Evolutionary conservation across 2,329 filamentous ascomycete genomes (phyloP).

Genomic region (Aspergillus pseudoviridinutans): DNA sequence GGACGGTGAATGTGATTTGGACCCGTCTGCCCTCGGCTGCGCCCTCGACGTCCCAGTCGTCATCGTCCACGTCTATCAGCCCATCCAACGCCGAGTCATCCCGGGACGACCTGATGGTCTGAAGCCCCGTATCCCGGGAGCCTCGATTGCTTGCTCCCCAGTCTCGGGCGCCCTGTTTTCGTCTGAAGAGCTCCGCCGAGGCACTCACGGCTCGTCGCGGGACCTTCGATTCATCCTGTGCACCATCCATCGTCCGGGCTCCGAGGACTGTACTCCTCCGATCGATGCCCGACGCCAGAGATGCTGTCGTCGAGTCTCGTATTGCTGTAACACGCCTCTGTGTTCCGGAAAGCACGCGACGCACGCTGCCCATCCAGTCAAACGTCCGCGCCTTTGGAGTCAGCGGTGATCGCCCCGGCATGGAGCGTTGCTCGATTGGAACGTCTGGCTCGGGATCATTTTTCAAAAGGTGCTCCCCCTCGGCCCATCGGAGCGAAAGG

Average conservation of each 20-base stretch:
- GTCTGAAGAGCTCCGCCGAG: conserved; percentile 45
- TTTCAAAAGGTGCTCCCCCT: conserved; percentile 51
- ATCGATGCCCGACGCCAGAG: conserved; percentile 27
- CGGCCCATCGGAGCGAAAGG: conserved; percentile 47
- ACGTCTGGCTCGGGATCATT: conserved; percentile 31
- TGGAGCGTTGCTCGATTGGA: conserved; percentile 22
- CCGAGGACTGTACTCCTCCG: conserved; percentile 20
- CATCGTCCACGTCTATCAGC: conserved; percentile 25
- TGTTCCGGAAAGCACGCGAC: conserved; percentile 56
- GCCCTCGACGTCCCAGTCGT: conserved; percentile 72
- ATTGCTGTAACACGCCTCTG: conserved; percentile 23
- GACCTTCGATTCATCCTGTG: conserved; percentile 12
- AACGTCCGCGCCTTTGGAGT: conserved; percentile 48
- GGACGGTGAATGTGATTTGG: conserved; percentile 90
- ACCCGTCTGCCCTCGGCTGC: conserved; percentile 68
- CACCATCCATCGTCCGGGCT: conserved; percentile 5
- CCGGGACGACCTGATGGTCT: conserved; percentile 13
- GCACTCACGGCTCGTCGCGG: conserved; percentile 48
- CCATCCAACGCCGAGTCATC: conserved; percentile 26
- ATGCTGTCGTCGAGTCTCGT: conserved; percentile 13
- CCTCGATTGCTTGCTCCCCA: conserved; percentile 43
- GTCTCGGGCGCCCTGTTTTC: conserved; percentile 50
- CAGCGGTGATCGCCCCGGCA: conserved; percentile 15
- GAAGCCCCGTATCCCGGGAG: conserved; percentile 17
- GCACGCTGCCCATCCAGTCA: conserved; percentile 66